Base-by-base conservation (phyloP, 176 grass and related monocot species). In the Puya raimondii region DNA sequence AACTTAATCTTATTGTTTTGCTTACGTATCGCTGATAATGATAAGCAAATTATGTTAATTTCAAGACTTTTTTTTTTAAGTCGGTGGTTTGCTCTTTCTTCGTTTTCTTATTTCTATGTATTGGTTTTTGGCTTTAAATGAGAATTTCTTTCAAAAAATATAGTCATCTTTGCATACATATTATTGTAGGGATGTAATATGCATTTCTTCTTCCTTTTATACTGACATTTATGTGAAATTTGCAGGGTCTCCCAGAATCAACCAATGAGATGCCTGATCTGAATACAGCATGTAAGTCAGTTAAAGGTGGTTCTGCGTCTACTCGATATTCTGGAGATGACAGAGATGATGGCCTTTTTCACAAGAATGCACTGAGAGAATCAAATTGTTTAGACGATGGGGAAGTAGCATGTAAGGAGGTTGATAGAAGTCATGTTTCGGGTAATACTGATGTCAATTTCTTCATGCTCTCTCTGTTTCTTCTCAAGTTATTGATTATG, bases 401-500 rank as follows among this genome's bases (percentile, higher is more conserved):
- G 47, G 69, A 82, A 70, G 15, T 20, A 73, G 17, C 47, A 74
- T 17, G 53, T 57, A 56, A 67, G 15, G 48, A 83, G 2, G 15
- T 58, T 80, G 72, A 33, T 25, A 68, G n/a, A 10, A 17, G 76
- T 23, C 50, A 80, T 80, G 80, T 72, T 87, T 73, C 76, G 80
- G 80, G 85, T 87, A 87, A 83, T 76, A 68, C 72, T 79, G 67
- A 77, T 80, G 72, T 80, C 20, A 9, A 7, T 59, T 59, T 59
- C 9, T 18, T 80, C 80, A 83, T 64, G 75, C 82, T 75, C 75
- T 82, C 72, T 74, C 53, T 57, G n/a, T 57, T 57, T 3, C 53
- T 14, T 57, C 53, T 57, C 53, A 42, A 0, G 33, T 42, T 42
- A 42, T 42, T 7, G 33, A 4, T 42, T 42, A 42, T 42, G 33